Conservation (phyloP, 129 eudicot genomes). For the Centaurea solstitialis region DNA sequence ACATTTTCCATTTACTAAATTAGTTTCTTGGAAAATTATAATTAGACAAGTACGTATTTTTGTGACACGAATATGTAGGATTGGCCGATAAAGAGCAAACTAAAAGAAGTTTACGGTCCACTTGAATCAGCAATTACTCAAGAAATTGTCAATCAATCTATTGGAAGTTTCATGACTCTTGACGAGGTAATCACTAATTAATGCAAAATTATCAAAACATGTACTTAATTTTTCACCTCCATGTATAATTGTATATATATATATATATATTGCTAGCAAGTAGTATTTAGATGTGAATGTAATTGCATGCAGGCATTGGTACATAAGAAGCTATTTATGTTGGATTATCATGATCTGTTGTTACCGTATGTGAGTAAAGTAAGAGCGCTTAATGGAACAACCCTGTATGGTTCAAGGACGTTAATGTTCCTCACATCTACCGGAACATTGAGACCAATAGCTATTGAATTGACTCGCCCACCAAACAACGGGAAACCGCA, state of each 20-base stretch:
- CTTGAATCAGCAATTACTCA: slow-evolving; percentile 65
- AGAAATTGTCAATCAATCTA: slow-evolving; percentile 52
- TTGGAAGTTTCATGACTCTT: slow-evolving; percentile 38
- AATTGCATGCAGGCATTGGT: slow-evolving; percentile 50
- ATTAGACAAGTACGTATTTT: too few relatives aligned
- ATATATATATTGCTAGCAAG: too few relatives aligned
- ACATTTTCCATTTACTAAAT: too few relatives aligned
- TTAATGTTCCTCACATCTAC: slow-evolving; percentile 55
- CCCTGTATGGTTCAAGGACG: slow-evolving; percentile 77
- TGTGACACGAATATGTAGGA: slow-evolving; percentile 34
- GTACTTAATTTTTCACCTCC: too few relatives aligned
- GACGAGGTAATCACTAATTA: slow-evolving; percentile 60
- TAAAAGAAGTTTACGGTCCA: slow-evolving; percentile 65
- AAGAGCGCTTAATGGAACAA: slow-evolving; percentile 56
- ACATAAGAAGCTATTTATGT: slow-evolving; percentile 57
- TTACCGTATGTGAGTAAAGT: slow-evolving; percentile 71
- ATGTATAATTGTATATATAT: too few relatives aligned
- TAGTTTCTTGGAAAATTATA: too few relatives aligned
- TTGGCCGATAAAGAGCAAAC: slow-evolving; percentile 80
- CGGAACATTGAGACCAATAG: slow-evolving; percentile 58
- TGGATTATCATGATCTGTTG: slow-evolving; percentile 72
- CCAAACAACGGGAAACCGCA: slow-evolving; percentile 52
- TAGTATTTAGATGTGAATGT: neutral
- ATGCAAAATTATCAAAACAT: neutral
- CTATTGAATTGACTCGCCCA: slow-evolving; percentile 80